phyloP scores from a whole-genome alignment of 75 land plant species.

The Selaginella tamariscina region DNA sequence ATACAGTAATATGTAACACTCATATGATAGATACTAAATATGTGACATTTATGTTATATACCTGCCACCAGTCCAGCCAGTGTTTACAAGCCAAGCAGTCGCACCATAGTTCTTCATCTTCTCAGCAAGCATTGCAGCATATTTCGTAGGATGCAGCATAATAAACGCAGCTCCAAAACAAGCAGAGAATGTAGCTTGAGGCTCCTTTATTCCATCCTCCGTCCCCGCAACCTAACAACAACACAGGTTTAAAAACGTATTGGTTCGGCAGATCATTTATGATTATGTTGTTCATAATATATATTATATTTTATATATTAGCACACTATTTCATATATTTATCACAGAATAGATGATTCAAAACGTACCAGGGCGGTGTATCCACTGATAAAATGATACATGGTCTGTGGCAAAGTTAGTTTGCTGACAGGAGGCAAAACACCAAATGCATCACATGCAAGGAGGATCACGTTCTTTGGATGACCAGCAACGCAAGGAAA shows the following conservation, averaged over 20 bases:
- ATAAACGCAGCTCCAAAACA: conserved; percentile 98
- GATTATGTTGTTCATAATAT: not conserved
- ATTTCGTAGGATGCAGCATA: conserved; percentile 90
- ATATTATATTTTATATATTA: not conserved
- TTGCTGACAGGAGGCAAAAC: conserved; percentile 98
- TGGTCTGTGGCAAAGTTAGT: conserved; percentile 77
- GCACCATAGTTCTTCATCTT: conserved; percentile 93
- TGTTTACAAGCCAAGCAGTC: conserved; percentile 97
- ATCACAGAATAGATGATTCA: not conserved
- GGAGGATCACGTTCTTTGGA: conserved; percentile 84
- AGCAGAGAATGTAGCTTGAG: conserved; percentile 89
- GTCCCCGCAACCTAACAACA: conserved; percentile 75
- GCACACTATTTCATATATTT: not conserved
- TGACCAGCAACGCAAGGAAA: conserved; percentile 92
- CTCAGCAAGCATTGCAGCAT: conserved; percentile 93
- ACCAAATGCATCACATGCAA: conserved; percentile 97
- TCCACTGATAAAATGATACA: conserved; percentile 99
- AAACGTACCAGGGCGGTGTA: conserved; percentile 81
- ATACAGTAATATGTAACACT: not conserved
- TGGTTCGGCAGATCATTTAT: not conserved
- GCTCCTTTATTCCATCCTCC: conserved; percentile 89
- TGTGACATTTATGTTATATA: not conserved
- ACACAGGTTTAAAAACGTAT: not conserved
- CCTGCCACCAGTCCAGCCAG: conserved; percentile 98
- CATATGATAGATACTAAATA: not conserved